Base-by-base conservation (phyloP, 2,329 filamentous ascomycete genomes). In the Phialemoniopsis sp. region DNA sequence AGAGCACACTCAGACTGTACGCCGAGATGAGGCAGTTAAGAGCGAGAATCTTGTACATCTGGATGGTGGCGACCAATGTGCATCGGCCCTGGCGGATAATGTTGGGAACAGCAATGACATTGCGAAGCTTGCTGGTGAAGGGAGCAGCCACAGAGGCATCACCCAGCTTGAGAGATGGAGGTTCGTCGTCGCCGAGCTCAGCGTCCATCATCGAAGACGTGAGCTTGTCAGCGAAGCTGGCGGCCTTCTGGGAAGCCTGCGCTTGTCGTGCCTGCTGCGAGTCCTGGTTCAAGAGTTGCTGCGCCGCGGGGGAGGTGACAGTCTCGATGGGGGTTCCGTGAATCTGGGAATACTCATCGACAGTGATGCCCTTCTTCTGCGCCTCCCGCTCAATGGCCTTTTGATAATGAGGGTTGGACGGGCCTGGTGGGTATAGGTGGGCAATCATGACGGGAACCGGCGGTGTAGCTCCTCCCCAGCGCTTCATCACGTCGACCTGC, bases 1-100 rank as follows among this genome's bases (percentile, higher is more conserved):
- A 98, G 42, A 98, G 75, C 14, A 98, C 93, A 62, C 87, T 94
- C 58, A 98, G 68, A 63, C 89, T 95, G 79, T 98, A 98, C 29
- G 93, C 93, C 52, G 88, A 95, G 60, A 98, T 98, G 52, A 98
- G 73, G 61, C 93, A 98, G 73, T 98, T 98, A 43, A 98, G 72
- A 8, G 93, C 93, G 37, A 98, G 79, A 54, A 98, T 98, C 77
- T 96, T 98, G 81, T 98, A 98, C 91, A 98, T 98, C 72, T 98
- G 93, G 49, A 98, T 97, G 0, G 93, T 98, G 26, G 93, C 93
- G 39, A 98, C 93, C 15, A 98, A 80, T 8, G 93, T 98, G 71
- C 93, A 98, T 46, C 93, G 87, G 42, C 93, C 93, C 69, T 98
- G 93, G 42, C 93, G 87, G 56, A 98, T 93, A 55, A 98, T 98